Percentiles rank a stretch among this genome's conserved stretches.
These are phyloP conservation scores for Chlorella sp. DNA, from an alignment of 139 green algal genomes.

Conservation along the genomic window DNA sequence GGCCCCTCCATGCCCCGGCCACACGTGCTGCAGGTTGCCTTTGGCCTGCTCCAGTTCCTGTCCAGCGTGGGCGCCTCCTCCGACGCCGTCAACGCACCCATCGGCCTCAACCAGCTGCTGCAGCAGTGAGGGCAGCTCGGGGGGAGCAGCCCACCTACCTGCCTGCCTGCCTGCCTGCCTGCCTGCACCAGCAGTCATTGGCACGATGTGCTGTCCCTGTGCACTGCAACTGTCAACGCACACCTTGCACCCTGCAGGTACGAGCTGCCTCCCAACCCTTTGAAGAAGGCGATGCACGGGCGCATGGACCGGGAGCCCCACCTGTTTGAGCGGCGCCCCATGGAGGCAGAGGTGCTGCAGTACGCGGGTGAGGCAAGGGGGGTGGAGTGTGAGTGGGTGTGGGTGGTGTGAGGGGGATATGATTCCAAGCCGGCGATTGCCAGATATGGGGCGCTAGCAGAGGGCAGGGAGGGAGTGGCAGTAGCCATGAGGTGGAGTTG, in stretches of 20 bases:
- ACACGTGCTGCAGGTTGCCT: slow-evolving; percentile 12
- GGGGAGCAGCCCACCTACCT: no score
- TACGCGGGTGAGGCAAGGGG: slow-evolving; percentile 19
- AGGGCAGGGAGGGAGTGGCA: no score
- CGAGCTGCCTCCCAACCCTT: slow-evolving; percentile 19
- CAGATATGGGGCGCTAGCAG: no score
- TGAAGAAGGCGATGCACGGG: slow-evolving; percentile 22
- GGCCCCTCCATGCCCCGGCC: no score
- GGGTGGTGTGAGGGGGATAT: not conserved
- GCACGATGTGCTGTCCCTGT: no score
- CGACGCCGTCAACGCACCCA: not conserved
- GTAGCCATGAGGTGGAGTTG: no score
- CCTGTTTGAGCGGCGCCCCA: not conserved
- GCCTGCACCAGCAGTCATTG: no score
- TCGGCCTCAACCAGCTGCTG: slow-evolving; percentile 27
- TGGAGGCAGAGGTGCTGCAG: slow-evolving; percentile 5
- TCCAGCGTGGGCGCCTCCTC: not conserved
- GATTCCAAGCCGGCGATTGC: no score
- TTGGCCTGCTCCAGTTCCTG: slow-evolving; percentile 23
- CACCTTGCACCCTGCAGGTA: no score
- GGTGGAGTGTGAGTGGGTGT: not conserved
- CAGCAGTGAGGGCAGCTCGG: not conserved
- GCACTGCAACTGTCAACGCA: no score
- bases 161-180: no score
- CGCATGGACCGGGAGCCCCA: slow-evolving; percentile 23